phyloP scores from a whole-genome alignment of 1,139 yeast genomes.

The Magnusiomyces paraingens region DNA sequence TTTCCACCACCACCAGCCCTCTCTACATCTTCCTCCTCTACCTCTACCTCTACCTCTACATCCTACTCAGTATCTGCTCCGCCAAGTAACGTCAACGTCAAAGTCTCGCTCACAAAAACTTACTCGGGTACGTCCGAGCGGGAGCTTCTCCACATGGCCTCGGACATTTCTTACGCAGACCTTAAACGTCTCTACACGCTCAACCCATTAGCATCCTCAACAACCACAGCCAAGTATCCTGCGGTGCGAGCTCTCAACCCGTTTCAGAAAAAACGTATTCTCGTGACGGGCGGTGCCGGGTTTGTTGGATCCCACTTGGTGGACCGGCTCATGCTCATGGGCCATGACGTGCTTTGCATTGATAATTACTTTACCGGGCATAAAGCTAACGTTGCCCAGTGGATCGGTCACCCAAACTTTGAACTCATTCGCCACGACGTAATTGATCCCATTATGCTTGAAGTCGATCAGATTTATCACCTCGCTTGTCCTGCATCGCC shows the following conservation, averaged over 20 bases:
- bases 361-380: slow-evolving; percentile 28
- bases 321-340: slow-evolving; percentile 23
- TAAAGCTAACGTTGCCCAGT: slow-evolving; percentile 23
- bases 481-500: slow-evolving; percentile 28
- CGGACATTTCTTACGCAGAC: slow-evolving; percentile 7
- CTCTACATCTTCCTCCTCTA: not conserved
- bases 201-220: not conserved
- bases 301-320: slow-evolving; percentile 26
- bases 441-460: slow-evolving; percentile 24
- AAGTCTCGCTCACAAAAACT: slow-evolving; percentile 8
- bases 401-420: slow-evolving; percentile 28
- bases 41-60: not conserved
- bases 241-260: slow-evolving; percentile 18
- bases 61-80: slow-evolving; percentile 1
- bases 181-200: slow-evolving; percentile 6
- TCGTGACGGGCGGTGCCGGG: slow-evolving; percentile 27
- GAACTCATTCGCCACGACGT: slow-evolving; percentile 27
- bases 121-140: slow-evolving; percentile 1
- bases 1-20: not conserved
- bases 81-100: slow-evolving; percentile 10
- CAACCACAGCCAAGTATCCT: not conserved
- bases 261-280: slow-evolving; percentile 21
- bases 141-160: not conserved
- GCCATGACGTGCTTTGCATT: slow-evolving; percentile 25
- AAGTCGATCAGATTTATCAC: slow-evolving; percentile 27